phyloP scores from a whole-genome alignment of 495 filamentous ascomycete genomes.

The Platismatia glauca region DNA sequence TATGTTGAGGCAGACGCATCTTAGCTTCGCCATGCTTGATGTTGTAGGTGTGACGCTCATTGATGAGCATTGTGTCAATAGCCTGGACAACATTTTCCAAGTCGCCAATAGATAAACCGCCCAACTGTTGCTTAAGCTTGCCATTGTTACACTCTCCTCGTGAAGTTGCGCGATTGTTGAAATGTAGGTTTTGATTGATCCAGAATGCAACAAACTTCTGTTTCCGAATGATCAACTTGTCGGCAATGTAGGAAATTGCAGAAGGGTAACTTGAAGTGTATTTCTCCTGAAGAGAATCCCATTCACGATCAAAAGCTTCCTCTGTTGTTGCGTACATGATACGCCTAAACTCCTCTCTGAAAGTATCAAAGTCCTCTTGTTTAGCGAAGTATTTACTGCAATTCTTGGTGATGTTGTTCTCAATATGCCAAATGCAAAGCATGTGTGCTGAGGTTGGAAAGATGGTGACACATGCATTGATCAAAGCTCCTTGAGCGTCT shows the following conservation, averaged over 20 bases:
- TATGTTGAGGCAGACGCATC: not conserved
- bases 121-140: not conserved
- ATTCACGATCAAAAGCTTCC: not conserved
- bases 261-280: not conserved
- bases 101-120: not conserved
- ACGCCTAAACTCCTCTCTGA: not conserved
- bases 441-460: not conserved
- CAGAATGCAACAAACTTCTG: not conserved
- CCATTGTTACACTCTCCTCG: not conserved
- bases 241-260: not conserved
- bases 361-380: not conserved
- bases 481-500: not conserved
- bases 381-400: not conserved
- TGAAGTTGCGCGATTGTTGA: not conserved
- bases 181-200: not conserved
- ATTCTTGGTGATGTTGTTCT: not conserved
- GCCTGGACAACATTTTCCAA: not conserved
- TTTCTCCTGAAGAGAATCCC: not conserved
- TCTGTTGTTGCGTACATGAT: not conserved
- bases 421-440: not conserved
- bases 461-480: not conserved
- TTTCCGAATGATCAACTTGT: not conserved
- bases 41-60: not conserved
- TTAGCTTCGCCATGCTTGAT: not conserved
- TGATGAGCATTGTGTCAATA: not conserved